Evolutionary conservation across 2,329 filamentous ascomycete species (phyloP).

Genomic region (Epichloe amarillans): DNA sequence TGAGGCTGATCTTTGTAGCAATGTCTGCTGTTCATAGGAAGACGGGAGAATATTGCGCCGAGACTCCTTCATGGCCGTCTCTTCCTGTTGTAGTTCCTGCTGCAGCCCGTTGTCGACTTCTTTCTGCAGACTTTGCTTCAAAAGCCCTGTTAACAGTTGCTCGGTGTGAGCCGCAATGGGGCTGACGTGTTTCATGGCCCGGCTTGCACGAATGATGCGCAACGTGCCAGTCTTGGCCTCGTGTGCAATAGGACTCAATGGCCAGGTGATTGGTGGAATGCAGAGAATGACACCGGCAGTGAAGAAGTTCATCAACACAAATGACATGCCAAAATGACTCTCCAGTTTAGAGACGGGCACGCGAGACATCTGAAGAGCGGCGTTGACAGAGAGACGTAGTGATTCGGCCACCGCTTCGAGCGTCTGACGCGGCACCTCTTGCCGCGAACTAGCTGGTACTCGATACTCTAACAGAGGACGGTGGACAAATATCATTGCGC

Average conservation of each 20-base stretch:
- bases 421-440: conserved; percentile 5
- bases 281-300: conserved; percentile 15
- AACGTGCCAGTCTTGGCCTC: conserved; percentile 18
- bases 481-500: conserved; percentile 4
- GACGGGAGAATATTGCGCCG: not conserved
- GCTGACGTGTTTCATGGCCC: conserved; percentile 5
- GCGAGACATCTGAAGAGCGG: conserved; percentile 17
- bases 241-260: conserved; percentile 14
- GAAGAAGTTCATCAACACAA: conserved; percentile 10
- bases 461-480: conserved; percentile 3
- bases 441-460: conserved; percentile 1
- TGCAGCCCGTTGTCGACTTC: conserved; percentile 3
- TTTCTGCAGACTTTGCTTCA: conserved; percentile 2
- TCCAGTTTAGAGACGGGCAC: conserved; percentile 14
- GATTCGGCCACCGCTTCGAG: conserved; percentile 14
- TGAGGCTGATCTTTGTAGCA: not conserved
- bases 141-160: conserved; percentile 1
- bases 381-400: conserved; percentile 12
- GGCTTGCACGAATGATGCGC: conserved; percentile 15
- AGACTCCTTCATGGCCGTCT: not conserved
- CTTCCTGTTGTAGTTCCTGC: not conserved
- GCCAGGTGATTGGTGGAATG: conserved; percentile 16
- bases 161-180: conserved; percentile 2
- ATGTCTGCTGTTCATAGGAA: not conserved
- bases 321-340: conserved; percentile 11